These are phyloP conservation scores for Kwoniella shandongensis DNA, from an alignment of 768 basidiomycete genomes.

Conservation along the genomic window DNA sequence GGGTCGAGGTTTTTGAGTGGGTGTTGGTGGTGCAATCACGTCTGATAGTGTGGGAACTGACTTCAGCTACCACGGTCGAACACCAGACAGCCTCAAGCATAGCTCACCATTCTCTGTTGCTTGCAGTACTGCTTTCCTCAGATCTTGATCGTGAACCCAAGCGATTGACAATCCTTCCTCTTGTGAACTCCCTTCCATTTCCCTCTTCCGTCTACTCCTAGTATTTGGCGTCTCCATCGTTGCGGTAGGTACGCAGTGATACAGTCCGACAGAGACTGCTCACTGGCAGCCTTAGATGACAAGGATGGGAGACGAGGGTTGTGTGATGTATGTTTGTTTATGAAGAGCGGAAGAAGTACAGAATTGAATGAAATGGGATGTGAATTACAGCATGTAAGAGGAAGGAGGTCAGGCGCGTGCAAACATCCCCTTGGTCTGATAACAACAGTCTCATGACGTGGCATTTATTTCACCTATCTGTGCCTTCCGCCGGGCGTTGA, in stretches of 20 bases:
- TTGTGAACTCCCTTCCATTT: slow-evolving; percentile 22
- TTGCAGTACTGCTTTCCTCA: slow-evolving; percentile 23
- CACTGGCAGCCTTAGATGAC: no score
- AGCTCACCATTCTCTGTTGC: slow-evolving; percentile 35
- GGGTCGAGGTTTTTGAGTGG: slow-evolving; percentile 31
- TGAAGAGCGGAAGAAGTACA: no score
- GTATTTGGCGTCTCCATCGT: slow-evolving; percentile 41
- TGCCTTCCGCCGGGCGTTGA: background rate
- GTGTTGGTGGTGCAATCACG: slow-evolving; percentile 19
- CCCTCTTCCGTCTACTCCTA: slow-evolving; percentile 35
- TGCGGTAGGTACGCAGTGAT: background rate
- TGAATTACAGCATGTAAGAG: background rate
- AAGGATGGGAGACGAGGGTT: no score
- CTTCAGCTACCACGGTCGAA: no score
- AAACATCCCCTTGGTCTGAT: background rate
- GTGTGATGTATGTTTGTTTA: no score
- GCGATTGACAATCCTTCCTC: slow-evolving; percentile 26
- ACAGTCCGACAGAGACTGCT: no score
- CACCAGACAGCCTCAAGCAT: no score
- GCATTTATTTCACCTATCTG: background rate
- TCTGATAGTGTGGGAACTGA: no score
- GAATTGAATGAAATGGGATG: no score
- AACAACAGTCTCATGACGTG: slow-evolving; percentile 7
- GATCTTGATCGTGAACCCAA: slow-evolving; percentile 32
- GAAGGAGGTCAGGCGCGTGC: slow-evolving; percentile 10